Percentiles rank a stretch among this genome's conserved stretches.
phyloP scores from a whole-genome alignment of 116 monocot genomes.

The Trichopus zeylanicus region DNA sequence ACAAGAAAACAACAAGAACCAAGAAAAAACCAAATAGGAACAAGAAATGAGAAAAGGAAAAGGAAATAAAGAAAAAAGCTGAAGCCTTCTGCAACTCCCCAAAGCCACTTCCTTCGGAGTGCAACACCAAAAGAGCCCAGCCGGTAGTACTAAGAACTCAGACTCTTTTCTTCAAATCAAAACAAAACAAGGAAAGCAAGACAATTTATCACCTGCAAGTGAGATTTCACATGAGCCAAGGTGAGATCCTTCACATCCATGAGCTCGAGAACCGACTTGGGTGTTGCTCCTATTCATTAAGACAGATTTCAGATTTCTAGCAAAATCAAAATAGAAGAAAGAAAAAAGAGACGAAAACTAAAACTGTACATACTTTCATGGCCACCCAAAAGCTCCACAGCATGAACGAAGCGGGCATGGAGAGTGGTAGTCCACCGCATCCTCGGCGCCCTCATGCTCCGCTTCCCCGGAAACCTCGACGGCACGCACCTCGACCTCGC shows the following conservation, averaged over 20 bases:
- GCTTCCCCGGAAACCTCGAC: slow-evolving; percentile 20
- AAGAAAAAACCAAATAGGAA: no score
- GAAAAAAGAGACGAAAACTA: not conserved
- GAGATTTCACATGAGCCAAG: slow-evolving; percentile 96
- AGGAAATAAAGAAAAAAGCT: no score
- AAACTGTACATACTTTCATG: slow-evolving; percentile 38
- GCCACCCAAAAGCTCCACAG: slow-evolving; percentile 50
- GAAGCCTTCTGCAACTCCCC: no score
- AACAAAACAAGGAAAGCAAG: no score
- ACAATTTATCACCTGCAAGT: slow-evolving; percentile 43
- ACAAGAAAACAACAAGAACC: not conserved
- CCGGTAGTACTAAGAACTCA: no score
- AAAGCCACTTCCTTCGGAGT: no score
- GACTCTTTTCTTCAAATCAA: no score
- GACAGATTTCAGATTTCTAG: not conserved
- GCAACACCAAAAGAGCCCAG: no score
- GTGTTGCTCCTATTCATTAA: slow-evolving; percentile 40
- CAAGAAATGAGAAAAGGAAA: no score
- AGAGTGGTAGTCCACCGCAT: slow-evolving; percentile 63
- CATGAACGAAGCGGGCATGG: slow-evolving; percentile 52
- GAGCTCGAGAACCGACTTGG: slow-evolving; percentile 98
- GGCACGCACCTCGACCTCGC: slow-evolving; percentile 13
- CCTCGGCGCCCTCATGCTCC: slow-evolving; percentile 45
- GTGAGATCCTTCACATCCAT: slow-evolving; percentile 98
- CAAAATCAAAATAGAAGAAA: not conserved